phyloP scores from a whole-genome alignment of 352 stramenopile species.

The Peronospora tabacina region DNA sequence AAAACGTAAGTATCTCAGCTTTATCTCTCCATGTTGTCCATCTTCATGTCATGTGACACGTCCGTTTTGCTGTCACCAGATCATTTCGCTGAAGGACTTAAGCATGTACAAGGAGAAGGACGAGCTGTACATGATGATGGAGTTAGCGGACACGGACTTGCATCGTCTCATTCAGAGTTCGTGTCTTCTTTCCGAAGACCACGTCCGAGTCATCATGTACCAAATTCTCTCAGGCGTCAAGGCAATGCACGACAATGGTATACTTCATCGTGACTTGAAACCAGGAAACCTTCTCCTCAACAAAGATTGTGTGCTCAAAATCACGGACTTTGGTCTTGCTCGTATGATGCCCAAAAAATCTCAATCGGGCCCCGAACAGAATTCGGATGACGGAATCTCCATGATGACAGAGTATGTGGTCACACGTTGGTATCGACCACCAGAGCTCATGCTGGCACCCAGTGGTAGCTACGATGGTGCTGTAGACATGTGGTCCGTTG shows the following conservation, averaged over 20 bases:
- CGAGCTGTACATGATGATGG: conserved; percentile 95
- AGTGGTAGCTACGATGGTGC: conserved; percentile 86
- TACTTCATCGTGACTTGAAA: conserved; percentile 92
- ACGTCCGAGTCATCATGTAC: conserved; percentile 85
- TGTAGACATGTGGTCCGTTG: conserved; percentile 83
- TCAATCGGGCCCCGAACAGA: conserved; percentile 10
- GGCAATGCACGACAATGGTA: conserved; percentile 89
- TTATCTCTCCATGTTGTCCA: not conserved
- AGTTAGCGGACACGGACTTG: conserved; percentile 91
- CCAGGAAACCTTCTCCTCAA: conserved; percentile 90
- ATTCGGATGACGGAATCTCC: conserved; percentile 31
- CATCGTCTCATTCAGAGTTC: conserved; percentile 87
- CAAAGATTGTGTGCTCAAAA: conserved; percentile 89
- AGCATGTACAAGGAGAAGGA: conserved; percentile 89
- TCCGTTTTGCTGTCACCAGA: conserved; percentile 26
- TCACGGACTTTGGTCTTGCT: conserved; percentile 92
- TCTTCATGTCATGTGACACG: not conserved
- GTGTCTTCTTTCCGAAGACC: conserved; percentile 66
- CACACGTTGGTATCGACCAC: conserved; percentile 88
- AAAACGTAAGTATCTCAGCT: conserved; percentile 57
- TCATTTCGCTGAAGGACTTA: conserved; percentile 87
- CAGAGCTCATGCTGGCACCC: conserved; percentile 88
- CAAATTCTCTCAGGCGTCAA: conserved; percentile 82
- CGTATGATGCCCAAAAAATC: conserved; percentile 67
- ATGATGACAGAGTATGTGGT: conserved; percentile 88